Conservation (phyloP, 73 alveolate species). For the Paramecium sexaurelia region DNA sequence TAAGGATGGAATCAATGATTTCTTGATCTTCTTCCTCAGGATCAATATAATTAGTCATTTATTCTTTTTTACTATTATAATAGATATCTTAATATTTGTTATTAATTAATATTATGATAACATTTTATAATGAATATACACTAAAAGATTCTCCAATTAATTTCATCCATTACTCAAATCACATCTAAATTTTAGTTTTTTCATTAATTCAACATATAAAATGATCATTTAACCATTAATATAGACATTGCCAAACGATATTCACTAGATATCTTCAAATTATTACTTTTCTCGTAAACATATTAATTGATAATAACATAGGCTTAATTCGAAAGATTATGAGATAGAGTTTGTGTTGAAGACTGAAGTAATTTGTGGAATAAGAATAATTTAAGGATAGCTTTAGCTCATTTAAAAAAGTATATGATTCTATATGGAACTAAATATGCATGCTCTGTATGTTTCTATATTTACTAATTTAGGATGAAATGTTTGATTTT, state of each 20-base stretch:
- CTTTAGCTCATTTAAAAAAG: constrained; percentile 53
- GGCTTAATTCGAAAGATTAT: constrained; percentile 55
- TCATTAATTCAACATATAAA: not conserved
- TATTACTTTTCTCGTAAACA: constrained; percentile 46
- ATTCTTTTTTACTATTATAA: not conserved
- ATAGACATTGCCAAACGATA: not conserved
- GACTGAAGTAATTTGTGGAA: constrained; percentile 65
- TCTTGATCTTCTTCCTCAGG: not conserved
- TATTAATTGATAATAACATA: not conserved
- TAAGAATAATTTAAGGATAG: constrained; percentile 42
- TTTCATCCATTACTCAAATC: not conserved
- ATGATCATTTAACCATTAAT: not conserved
- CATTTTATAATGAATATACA: not conserved
- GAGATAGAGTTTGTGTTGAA: constrained; percentile 51
- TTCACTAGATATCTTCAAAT: constrained; percentile 37
- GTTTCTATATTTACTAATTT: not conserved
- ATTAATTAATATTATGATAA: not conserved
- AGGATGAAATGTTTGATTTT: constrained; percentile 71
- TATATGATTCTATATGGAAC: constrained; percentile 53
- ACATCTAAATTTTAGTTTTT: not conserved
- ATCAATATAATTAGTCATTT: not conserved
- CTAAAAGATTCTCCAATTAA: not conserved
- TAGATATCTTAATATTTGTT: not conserved
- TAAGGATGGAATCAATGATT: not conserved
- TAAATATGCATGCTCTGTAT: constrained; percentile 59